Conservation (phyloP, 2,329 filamentous ascomycete genomes). For the Aphanocladium album region DNA sequence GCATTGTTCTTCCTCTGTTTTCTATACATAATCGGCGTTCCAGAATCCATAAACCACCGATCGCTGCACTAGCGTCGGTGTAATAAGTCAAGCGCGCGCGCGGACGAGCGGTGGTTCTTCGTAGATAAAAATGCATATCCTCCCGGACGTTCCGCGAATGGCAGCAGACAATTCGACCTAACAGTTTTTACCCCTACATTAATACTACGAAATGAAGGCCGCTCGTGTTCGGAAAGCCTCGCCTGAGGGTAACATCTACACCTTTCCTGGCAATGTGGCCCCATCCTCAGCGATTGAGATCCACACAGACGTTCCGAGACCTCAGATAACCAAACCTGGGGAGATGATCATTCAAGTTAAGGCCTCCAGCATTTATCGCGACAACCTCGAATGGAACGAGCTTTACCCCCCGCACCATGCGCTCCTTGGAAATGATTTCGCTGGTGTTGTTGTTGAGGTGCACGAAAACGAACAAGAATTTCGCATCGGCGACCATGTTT, state of each 20-base stretch:
- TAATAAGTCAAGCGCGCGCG: neutral
- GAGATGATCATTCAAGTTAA: slow-evolving; percentile 16
- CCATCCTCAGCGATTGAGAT: slow-evolving; percentile 4
- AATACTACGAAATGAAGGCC: neutral
- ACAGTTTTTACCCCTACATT: neutral
- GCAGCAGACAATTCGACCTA: neutral
- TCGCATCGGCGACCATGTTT: slow-evolving; percentile 25
- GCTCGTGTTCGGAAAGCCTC: neutral
- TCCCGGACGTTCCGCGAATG: neutral
- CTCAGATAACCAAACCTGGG: slow-evolving; percentile 7
- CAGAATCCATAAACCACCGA: neutral
- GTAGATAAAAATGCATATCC: neutral
- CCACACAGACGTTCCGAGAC: slow-evolving; percentile 1
- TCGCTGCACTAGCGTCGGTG: neutral
- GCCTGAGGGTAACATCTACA: neutral
- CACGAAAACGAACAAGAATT: slow-evolving; percentile 20
- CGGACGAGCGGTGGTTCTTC: neutral
- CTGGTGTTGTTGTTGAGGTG: slow-evolving; percentile 13
- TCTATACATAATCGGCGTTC: neutral
- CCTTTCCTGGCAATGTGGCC: neutral
- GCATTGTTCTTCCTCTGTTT: neutral
- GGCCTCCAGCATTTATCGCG: slow-evolving; percentile 17
- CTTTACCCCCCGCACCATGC: slow-evolving; percentile 13
- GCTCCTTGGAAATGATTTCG: slow-evolving; percentile 15
- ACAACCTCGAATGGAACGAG: slow-evolving; percentile 18